phyloP scores from a whole-genome alignment of 2,329 filamentous ascomycete genomes.

The Hypoxylon sp. region DNA sequence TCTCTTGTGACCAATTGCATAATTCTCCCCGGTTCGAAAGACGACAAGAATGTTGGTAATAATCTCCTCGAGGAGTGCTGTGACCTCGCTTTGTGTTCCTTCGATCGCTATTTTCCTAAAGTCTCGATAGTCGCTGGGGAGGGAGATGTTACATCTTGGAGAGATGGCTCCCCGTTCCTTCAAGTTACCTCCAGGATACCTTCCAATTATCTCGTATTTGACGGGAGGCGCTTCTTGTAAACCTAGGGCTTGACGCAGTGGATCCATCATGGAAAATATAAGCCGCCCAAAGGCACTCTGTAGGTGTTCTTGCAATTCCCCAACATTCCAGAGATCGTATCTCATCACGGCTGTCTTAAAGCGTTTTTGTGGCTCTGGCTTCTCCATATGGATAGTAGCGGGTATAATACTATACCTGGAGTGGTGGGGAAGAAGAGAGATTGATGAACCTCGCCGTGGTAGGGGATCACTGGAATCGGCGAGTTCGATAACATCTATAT shows the following conservation, averaged over 20 bases:
- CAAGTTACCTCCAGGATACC: background rate
- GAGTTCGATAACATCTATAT: background rate
- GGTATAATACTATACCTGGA: background rate
- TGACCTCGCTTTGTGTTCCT: no score
- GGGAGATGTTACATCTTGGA: background rate
- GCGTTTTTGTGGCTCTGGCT: no score
- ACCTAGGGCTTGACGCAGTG: background rate
- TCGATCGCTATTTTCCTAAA: background rate
- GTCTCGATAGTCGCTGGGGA: background rate
- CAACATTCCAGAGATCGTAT: no score
- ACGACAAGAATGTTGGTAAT: background rate
- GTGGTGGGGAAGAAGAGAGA: background rate
- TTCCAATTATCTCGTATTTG: background rate
- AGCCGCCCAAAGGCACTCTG: background rate
- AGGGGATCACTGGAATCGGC: background rate
- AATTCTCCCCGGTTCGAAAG: background rate
- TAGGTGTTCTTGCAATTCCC: background rate
- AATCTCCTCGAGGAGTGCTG: background rate
- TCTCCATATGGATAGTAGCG: background rate
- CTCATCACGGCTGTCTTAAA: background rate
- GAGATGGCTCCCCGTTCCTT: background rate
- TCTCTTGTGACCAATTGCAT: no score
- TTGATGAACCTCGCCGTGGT: background rate
- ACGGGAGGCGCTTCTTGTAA: background rate
- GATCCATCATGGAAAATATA: background rate